Evolutionary conservation across 768 basidiomycete genomes (phyloP), one percentile per base, ranked within the genome.

Genomic region (Lactarius evosmus): DNA sequence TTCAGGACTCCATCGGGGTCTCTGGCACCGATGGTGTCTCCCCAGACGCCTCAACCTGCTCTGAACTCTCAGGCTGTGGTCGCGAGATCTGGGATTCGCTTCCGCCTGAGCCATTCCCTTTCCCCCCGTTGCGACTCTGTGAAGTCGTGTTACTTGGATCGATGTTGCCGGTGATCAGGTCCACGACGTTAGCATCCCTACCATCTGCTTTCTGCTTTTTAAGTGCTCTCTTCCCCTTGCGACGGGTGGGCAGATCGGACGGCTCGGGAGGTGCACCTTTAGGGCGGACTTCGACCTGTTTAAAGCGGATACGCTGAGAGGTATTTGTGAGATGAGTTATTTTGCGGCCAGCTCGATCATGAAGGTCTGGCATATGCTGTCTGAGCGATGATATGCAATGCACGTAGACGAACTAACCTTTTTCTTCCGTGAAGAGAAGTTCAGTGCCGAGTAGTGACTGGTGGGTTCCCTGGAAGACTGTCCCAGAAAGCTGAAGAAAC

Each of bases 401-500:
- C 27, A 40, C 8, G 14, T 16, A 36, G 8, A 38, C 29, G 16
- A 7, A 32, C n/a, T 14, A 7, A 85, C 87, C 82, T 77, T 85
- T 85, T 36, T 80, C 80, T 60, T 91, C 90, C 0, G 83, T 81
- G 72, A 93, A 92, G 22, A 93, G 70, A 29, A 93, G 74, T 69
- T 93, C 91, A 0, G 88, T 88, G 2, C 91, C 91, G 2, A 93
- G 75, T 4, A 93, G 78, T 19, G 77, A 71, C 61, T 88, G 83
- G 64, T 91, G 85, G 40, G 78, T 75, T 0, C 91, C 91, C 72
- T 85, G 85, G 66, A 92, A 79, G 22, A 91, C 79, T 1, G 88
- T 87, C 2, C 90, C 89, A 5, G 87, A 85, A 0, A 93, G 78
- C 67, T 93, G 91, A 25, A 93, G 73, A 67, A 85, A 91, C 0